Evolutionary conservation across 2,329 filamentous ascomycete genomes (phyloP).

Genomic region (Trichophyton equinum): DNA sequence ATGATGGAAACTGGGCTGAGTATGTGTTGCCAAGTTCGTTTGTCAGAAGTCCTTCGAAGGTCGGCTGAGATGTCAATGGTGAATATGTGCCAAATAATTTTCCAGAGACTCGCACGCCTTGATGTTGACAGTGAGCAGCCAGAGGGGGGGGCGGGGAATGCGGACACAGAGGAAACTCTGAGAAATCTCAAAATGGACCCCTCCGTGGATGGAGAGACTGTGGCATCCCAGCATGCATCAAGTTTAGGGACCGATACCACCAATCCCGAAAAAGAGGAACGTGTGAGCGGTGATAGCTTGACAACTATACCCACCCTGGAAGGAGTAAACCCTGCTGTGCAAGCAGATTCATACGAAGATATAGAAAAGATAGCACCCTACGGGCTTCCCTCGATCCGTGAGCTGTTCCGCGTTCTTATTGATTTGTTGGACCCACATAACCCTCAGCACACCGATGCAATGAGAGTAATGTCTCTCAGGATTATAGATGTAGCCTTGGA

Average conservation of each 20-base stretch:
- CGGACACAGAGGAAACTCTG: neutral
- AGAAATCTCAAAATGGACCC: slow-evolving; percentile 69
- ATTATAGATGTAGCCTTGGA: slow-evolving; percentile 97
- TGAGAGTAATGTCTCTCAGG: slow-evolving; percentile 92
- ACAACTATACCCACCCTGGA: neutral
- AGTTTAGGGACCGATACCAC: slow-evolving; percentile 29
- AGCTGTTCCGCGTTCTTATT: slow-evolving; percentile 85
- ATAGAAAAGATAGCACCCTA: slow-evolving; percentile 62
- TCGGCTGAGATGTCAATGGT: slow-evolving; percentile 97
- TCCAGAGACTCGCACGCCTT: slow-evolving; percentile 78
- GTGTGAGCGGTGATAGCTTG: slow-evolving; percentile 12
- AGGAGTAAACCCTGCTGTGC: slow-evolving; percentile 12
- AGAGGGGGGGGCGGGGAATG: slow-evolving; percentile 45
- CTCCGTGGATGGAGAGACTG: slow-evolving; percentile 53
- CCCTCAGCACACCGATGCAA: slow-evolving; percentile 79
- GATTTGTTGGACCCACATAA: slow-evolving; percentile 91
- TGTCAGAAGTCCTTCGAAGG: slow-evolving; percentile 78
- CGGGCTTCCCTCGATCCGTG: slow-evolving; percentile 83
- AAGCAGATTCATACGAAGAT: slow-evolving; percentile 32
- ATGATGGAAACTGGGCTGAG: slow-evolving; percentile 98
- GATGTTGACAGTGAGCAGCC: slow-evolving; percentile 57
- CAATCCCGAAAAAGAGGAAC: slow-evolving; percentile 21
- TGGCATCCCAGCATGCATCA: slow-evolving; percentile 40
- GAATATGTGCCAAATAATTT: slow-evolving; percentile 98
- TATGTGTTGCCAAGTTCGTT: slow-evolving; percentile 87